Evolutionary conservation across 257 asterid species (phyloP).

Genomic region (Oldenlandia corymbosa): DNA sequence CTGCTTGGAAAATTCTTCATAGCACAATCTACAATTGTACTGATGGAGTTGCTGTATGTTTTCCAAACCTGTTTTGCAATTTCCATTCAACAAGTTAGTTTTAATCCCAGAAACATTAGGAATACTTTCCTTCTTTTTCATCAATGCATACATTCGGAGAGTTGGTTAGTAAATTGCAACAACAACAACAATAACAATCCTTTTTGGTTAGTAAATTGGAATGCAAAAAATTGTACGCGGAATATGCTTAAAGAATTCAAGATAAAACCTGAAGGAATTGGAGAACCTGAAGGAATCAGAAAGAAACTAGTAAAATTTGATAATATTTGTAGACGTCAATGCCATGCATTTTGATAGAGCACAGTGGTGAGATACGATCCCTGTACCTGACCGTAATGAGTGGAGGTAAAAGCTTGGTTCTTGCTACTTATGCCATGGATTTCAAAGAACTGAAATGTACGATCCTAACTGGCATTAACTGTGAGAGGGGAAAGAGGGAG

Average conservation of each 20-base stretch:
- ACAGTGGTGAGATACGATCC: too few species aligned
- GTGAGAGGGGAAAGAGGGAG: background rate
- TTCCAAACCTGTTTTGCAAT: conserved; percentile 2
- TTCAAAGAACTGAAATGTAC: background rate
- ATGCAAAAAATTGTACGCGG: too few species aligned
- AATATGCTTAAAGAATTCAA: too few species aligned
- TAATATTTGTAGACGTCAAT: too few species aligned
- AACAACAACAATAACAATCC: too few species aligned
- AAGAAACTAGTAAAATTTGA: too few species aligned
- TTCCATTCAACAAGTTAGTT: background rate
- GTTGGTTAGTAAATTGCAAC: background rate
- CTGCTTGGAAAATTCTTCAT: conserved; percentile 86
- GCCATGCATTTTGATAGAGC: too few species aligned
- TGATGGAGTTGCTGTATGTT: conserved; percentile 86
- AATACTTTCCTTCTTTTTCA: background rate
- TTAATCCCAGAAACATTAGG: background rate
- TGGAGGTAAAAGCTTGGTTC: too few species aligned
- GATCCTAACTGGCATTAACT: background rate
- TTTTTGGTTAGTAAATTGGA: too few species aligned
- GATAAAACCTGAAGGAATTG: too few species aligned
- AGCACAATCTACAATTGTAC: conserved; percentile 85
- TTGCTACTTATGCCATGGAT: background rate
- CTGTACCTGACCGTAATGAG: too few species aligned
- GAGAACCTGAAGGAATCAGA: too few species aligned
- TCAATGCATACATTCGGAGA: background rate